Base-by-base conservation (phyloP, 257 asterid species). In the Orobanche coerulescens region DNA sequence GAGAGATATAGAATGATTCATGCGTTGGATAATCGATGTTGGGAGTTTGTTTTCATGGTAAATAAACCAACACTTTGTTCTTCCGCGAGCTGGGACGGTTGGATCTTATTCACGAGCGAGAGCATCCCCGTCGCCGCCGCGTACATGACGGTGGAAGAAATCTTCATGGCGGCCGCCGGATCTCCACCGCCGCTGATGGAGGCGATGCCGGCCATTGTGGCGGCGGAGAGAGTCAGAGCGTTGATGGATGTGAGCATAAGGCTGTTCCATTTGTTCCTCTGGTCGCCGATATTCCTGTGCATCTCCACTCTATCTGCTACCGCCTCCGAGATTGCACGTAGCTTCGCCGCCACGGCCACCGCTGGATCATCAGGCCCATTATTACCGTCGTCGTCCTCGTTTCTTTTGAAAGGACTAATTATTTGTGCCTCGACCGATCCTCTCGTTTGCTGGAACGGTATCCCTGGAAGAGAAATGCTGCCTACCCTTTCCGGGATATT, bases 81-180 rank as follows among this genome's bases (percentile, higher is more conserved):
- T 54, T 88, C 94, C 0, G 82, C 90, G 0, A 85, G 80, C 59
- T 88, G 96, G 19, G 90, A 83, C 0, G 96, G 90, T 58, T 88
- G 96, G 34, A 82, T 78, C 15, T 81, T 73, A 14, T 81, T 82
- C 78, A 82, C 57, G 4, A 79, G 55, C 1, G 75, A 46, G 0
- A 77, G 61, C 73, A 82, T 64, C 4, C 77, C 84, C 0, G 93
- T 69, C 1, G 86, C 85, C 2, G 79, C 80, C 58, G 73, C 62
- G 49, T 81, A 84, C 73, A 84, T 22, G 0, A 56, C 25, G 2
- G 79, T 72, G 23, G 86, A 66, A 0, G 86, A 73, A 10, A 79
- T 26, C 64, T 75, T 81, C 37, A 84, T 23, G 0, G 84, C 77
- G n/a, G 22, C 59, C 0, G 64, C 62, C 0, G 82, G 72, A 22